Base-by-base conservation (phyloP, 306 rosid genomes). In the Trifolium fragiferum region DNA sequence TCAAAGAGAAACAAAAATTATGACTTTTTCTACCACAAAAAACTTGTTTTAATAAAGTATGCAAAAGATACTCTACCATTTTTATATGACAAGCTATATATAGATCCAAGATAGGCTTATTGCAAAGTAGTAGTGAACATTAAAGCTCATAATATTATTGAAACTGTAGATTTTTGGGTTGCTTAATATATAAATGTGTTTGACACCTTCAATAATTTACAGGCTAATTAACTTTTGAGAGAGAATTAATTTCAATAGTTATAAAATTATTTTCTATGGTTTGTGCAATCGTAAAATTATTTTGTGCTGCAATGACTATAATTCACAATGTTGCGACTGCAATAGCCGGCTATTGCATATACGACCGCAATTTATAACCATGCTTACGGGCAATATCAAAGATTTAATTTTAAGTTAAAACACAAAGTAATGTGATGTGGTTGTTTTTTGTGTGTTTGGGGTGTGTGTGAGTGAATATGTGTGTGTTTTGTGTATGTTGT, bases 31-130 rank as follows among this genome's bases (percentile, higher is more conserved):
- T 59, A 25, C 2, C 15, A 37, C 10, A 6, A 0, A 35, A 35
- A 35, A 35, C 40, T 35, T 6, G 40, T 37, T 37, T 37, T 37
- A 37, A 35, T 35, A 61, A 61, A 61, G 67, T 32, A 30, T 32
- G 8, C 44, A 35, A 37, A 65, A n/a, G 47, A 20, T 21, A 41
- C 37, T 25, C 35, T 41, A 66, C 8, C 35, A 66, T 41, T 41
- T 41, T 66, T 41, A 13, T 43, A 66, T 41, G 55, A 12, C 21
- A 41, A 66, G 21, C 37, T 66, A 21, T 37, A 66, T 66, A 21
- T 37, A 66, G 12, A 23, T 66, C 4, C 8, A 21, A 66, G 38
- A 66, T 43, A 11, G 33, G 54, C 50, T 32, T 10, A 4, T 10
- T 8, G n/a, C 8, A 7, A 60, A 16, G 13, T 33, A 16, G 13